These are phyloP conservation scores for Lagenidium giganteum DNA, from an alignment of 352 stramenopile species.

Conservation along the genomic window DNA sequence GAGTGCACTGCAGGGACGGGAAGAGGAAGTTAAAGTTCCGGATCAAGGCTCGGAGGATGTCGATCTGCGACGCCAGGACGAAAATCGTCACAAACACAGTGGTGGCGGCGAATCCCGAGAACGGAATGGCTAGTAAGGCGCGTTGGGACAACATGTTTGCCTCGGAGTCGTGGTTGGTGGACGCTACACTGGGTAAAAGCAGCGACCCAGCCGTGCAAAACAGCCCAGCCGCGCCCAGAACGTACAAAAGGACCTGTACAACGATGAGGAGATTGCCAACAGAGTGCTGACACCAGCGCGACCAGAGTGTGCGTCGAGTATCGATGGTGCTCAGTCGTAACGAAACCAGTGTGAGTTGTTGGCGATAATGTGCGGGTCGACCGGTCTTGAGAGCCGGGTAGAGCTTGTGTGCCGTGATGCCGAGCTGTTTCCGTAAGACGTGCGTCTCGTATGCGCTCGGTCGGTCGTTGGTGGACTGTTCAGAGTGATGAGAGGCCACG, in stretches of 20 bases:
- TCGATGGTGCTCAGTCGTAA: conserved; percentile 16
- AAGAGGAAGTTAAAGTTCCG: conserved; percentile 16
- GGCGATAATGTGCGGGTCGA: not conserved
- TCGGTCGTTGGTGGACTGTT: not conserved
- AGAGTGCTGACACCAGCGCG: not conserved
- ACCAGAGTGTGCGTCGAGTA: conserved; percentile 1
- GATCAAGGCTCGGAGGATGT: conserved; percentile 9
- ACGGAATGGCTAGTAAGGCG: not conserved
- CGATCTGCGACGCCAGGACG: conserved; percentile 3
- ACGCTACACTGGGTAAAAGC: not conserved
- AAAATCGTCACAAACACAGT: conserved; percentile 5
- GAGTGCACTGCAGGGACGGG: conserved; percentile 11
- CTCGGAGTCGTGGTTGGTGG: not conserved
- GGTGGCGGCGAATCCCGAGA: conserved; percentile 3
- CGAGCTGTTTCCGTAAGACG: conserved; percentile 15
- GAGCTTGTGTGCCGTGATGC: conserved; percentile 13
- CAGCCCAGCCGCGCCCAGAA: conserved; percentile 7
- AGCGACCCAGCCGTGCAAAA: conserved; percentile 4
- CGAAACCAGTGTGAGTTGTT: conserved; percentile 16
- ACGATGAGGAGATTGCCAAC: not conserved
- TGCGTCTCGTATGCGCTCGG: conserved; percentile 4
- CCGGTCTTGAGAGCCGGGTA: conserved; percentile 4
- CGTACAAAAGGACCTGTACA: conserved; percentile 6
- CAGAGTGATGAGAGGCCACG: not conserved
- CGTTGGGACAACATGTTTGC: not conserved